Conservation (phyloP, 2,329 filamentous ascomycete genomes). For the Fusarium albosuccineum region DNA sequence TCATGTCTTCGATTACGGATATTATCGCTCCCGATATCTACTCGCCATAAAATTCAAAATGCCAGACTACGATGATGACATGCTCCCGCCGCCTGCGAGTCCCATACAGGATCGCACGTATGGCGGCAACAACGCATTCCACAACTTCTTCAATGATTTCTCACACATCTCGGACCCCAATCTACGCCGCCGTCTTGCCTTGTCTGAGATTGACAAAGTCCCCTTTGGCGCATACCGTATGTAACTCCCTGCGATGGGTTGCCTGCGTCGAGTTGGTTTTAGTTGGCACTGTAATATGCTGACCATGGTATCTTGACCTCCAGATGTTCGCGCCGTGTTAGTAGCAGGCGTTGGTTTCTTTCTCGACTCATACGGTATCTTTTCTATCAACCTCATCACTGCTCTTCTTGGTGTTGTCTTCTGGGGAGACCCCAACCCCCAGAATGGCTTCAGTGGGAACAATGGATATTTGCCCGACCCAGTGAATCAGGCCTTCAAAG, state of each 20-base stretch:
- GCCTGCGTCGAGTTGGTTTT: neutral
- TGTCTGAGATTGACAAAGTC: conserved; percentile 84
- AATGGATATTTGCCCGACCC: conserved; percentile 71
- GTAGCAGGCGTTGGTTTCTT: conserved; percentile 89
- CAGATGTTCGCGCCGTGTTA: conserved; percentile 76
- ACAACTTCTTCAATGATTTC: conserved; percentile 80
- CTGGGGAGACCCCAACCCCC: conserved; percentile 66
- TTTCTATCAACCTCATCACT: conserved; percentile 82
- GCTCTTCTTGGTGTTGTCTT: conserved; percentile 82
- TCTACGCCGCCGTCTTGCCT: conserved; percentile 78
- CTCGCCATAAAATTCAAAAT: conserved; percentile 46
- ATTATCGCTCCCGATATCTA: conserved; percentile 39
- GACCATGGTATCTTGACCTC: neutral
- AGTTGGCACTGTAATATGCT: conserved; percentile 9
- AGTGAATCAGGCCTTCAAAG: conserved; percentile 81
- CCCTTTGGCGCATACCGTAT: conserved; percentile 78
- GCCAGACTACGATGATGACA: conserved; percentile 52
- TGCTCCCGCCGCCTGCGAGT: conserved; percentile 58
- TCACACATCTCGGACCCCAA: conserved; percentile 78
- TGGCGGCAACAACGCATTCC: conserved; percentile 77
- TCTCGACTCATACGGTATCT: conserved; percentile 85
- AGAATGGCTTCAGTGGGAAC: conserved; percentile 64
- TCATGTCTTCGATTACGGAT: conserved; percentile 47
- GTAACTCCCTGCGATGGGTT: conserved; percentile 31
- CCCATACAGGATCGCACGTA: conserved; percentile 58